Evolutionary conservation across 441 rosid genomes (phyloP), one percentile per base, ranked within the genome.

Genomic region (Populus trichocarpa): DNA sequence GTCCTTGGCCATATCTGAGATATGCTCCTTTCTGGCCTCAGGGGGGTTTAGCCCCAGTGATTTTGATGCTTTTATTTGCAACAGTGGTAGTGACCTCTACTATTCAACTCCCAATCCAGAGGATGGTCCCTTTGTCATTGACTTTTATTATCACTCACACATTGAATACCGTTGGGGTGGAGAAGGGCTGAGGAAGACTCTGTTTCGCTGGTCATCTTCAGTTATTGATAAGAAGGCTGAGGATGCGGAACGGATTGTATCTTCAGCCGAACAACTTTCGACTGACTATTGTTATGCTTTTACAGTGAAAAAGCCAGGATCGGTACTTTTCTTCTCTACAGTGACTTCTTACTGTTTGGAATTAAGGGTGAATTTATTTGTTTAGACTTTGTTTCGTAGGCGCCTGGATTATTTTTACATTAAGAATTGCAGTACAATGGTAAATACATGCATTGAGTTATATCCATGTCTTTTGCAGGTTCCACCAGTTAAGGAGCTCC

Each of bases 21-120:
- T 93, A 59, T 90, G 89, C 50, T 77, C 92, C 13, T 78, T 88
- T 80, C 82, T 96, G 68, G 84, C 81, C 72, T 90, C 92, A 3
- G 92, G 92, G 74, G 93, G 90, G 38, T 86, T 94, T 65, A 90
- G 83, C 77, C 88, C 91, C 1, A 81, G 65, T 75, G 97, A 92
- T 79, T 93, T 94, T 72, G 97, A 93, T 83, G 98, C 95, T 76
- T 92, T 88, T 80, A 90, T 96, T 74, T 94, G 99, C 82, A 96
- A 90, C 67, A 94, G 98, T 80, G 99, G 99, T 28, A 87, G 97
- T 73, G 98, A 93, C 50, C 89, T 96, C 80, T 94, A 90, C 85
- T 91, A 94, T 83, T 89, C 98, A 46, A 84, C 93, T 72, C 74
- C 83, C 67, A 90, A 77, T 81, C 75, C 91, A 4, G 97, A 90